Base-by-base conservation (phyloP, 441 rosid genomes). In the Sinapis alba region DNA sequence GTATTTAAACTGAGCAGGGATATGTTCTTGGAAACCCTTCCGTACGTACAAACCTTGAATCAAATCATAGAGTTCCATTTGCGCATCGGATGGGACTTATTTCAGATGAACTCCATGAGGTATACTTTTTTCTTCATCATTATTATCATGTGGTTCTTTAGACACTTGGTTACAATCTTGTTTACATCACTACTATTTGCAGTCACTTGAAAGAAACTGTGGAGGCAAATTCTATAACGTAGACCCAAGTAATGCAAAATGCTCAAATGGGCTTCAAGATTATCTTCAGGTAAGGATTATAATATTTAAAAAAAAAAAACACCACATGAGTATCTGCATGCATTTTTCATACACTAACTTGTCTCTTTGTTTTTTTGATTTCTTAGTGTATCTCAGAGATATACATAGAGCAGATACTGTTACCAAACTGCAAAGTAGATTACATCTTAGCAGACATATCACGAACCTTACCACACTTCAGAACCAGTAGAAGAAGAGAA, bases 71-170 rank as follows among this genome's bases (percentile, higher is more conserved):
- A 20, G 27, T 89, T 68, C 62, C 82, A 26, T 89, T 69, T 78
- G 79, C 82, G 68, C 84, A 89, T 78, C 83, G 91, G 53, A 87
- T 89, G 93, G 90, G 83, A 73, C 88, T 89, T 53, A 86, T 87
- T 53, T 87, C 93, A 0, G 88, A 89, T 65, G 91, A 87, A 65
- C 89, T 87, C 72, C 81, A 78, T 62, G 68, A 79, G 84, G 91
- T 73, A 36, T 2, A 18, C 7, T 19, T 32, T 63, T 36, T 56
- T 53, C 9, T 43, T 67, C 45, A 43, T 30, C 71, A 27, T 54
- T 19, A 27, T 57, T 3, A 26, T n/a, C 2, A 26, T 59, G 23
- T 21, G 30, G 45, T 5, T 74, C 41, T 41, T 73, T 2, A 53
- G 26, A 62, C 9, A 50, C 27, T 13, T 38, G n/a, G 21, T 63